phyloP scores from a whole-genome alignment of 495 filamentous ascomycete species.

The Penicillium fimorum region DNA sequence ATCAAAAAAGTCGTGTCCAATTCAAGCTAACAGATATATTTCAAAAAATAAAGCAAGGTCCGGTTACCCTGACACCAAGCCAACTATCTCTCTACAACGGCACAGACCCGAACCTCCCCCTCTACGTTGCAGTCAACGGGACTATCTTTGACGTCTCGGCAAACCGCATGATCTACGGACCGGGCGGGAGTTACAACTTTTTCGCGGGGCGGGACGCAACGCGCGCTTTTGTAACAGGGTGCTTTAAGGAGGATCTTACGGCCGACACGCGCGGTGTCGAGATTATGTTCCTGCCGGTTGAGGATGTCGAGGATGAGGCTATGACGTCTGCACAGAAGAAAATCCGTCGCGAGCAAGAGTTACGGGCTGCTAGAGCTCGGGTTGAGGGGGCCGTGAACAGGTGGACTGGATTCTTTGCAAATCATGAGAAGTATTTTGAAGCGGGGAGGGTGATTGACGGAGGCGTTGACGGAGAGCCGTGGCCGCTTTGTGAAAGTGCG shows the following conservation, averaged over 20 bases:
- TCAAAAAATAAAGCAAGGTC: constrained; percentile 44
- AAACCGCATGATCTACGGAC: constrained; percentile 76
- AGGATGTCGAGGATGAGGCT: constrained; percentile 56
- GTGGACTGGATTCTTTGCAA: constrained; percentile 68
- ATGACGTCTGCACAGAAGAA: constrained; percentile 52
- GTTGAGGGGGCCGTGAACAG: constrained; percentile 44
- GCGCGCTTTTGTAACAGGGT: constrained; percentile 93
- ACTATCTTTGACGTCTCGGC: constrained; percentile 89
- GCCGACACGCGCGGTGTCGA: constrained; percentile 83
- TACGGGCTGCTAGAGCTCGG: constrained; percentile 40
- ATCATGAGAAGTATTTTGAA: constrained; percentile 69
- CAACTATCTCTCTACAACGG: constrained; percentile 79
- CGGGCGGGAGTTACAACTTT: constrained; percentile 82
- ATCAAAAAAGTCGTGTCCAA: background rate
- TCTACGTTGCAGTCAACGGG: constrained; percentile 92
- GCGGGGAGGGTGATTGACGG: constrained; percentile 61
- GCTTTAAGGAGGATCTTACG: constrained; percentile 82
- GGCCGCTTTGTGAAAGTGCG: constrained; percentile 50
- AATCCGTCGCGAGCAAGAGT: constrained; percentile 54
- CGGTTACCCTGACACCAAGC: constrained; percentile 62
- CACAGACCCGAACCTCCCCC: constrained; percentile 66
- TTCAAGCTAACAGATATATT: constrained; percentile 2
- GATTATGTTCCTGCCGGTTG: constrained; percentile 79
- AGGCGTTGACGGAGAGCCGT: constrained; percentile 30
- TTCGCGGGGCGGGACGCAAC: constrained; percentile 87